Evolutionary conservation across 2,329 filamentous ascomycete genomes (phyloP).

Genomic region (Fusarium siculi): DNA sequence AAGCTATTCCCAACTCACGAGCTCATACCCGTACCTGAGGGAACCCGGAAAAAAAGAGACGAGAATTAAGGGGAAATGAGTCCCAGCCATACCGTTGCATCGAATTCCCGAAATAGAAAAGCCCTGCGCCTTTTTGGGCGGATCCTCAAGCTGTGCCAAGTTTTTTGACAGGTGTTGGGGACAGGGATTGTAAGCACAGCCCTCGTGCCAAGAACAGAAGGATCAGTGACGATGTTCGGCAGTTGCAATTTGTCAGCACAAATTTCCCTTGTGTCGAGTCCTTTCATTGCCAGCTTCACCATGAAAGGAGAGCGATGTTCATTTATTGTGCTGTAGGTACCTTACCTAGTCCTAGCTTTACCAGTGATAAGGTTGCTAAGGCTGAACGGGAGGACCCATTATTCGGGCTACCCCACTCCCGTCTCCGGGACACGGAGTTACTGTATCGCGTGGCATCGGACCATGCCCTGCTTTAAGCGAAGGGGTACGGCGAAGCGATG

Average conservation of each 20-base stretch:
- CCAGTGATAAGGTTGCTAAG: not conserved
- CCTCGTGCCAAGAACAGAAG: not conserved
- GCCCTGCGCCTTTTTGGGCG: not conserved
- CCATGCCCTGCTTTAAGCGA: no score
- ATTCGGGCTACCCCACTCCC: not conserved
- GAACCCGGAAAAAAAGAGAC: no score
- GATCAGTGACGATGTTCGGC: not conserved
- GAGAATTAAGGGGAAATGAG: not conserved
- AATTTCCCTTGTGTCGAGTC: not conserved
- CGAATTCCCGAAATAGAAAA: rapidly evolving
- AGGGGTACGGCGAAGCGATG: no score
- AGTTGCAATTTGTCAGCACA: not conserved
- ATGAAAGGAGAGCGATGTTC: not conserved
- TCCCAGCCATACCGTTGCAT: not conserved
- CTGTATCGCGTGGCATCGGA: not conserved
- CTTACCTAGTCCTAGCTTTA: not conserved
- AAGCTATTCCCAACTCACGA: not conserved
- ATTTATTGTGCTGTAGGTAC: no score
- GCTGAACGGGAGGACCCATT: not conserved
- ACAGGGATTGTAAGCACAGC: constrained; percentile 2
- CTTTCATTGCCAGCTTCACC: not conserved
- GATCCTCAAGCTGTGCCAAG: not conserved
- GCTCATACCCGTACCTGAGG: no score
- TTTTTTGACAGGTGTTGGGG: not conserved
- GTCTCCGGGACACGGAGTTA: not conserved